Evolutionary conservation across 805 yeast genomes (phyloP).

Genomic region (Ogataea salicorniae): DNA sequence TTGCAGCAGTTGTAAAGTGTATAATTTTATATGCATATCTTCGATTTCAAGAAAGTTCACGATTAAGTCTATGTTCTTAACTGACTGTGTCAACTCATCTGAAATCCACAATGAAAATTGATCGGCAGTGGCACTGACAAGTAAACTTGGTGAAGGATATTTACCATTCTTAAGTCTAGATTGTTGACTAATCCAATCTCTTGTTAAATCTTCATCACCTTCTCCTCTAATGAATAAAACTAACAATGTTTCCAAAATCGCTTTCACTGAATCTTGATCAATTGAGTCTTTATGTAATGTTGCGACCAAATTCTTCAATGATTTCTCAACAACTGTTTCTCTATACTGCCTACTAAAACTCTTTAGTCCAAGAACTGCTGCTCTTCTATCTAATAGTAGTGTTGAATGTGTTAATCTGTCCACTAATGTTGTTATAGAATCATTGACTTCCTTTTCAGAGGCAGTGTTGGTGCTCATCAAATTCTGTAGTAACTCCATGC

Average conservation of each 20-base stretch:
- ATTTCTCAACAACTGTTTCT: constrained; percentile 86
- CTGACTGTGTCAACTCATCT: constrained; percentile 77
- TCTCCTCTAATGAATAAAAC: constrained; percentile 68
- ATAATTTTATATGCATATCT: constrained; percentile 76
- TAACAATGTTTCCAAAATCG: constrained; percentile 78
- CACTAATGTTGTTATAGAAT: constrained; percentile 82
- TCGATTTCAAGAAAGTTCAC: constrained; percentile 39
- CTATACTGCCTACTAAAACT: constrained; percentile 85
- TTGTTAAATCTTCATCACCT: constrained; percentile 56
- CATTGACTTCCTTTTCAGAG: constrained; percentile 47
- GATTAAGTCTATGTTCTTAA: constrained; percentile 42
- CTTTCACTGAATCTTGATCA: constrained; percentile 67
- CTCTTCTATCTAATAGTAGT: constrained; percentile 76
- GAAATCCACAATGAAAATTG: constrained; percentile 94
- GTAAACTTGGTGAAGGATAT: constrained; percentile 66
- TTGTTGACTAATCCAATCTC: constrained; percentile 69
- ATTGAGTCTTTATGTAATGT: constrained; percentile 60
- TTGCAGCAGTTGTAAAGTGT: constrained; percentile 79
- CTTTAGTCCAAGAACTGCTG: constrained; percentile 85
- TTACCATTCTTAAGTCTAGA: constrained; percentile 71
- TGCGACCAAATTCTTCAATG: constrained; percentile 65
- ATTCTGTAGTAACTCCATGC: constrained; percentile 33
- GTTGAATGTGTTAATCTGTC: constrained; percentile 83
- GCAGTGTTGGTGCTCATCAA: constrained; percentile 31
- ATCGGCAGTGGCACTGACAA: constrained; percentile 56